A percentile compares a stretch with the other conserved stretches of the same genome.
Evolutionary conservation across 208 protist species (phyloP).

Genomic region (Acanthamoeba lenticulata): DNA sequence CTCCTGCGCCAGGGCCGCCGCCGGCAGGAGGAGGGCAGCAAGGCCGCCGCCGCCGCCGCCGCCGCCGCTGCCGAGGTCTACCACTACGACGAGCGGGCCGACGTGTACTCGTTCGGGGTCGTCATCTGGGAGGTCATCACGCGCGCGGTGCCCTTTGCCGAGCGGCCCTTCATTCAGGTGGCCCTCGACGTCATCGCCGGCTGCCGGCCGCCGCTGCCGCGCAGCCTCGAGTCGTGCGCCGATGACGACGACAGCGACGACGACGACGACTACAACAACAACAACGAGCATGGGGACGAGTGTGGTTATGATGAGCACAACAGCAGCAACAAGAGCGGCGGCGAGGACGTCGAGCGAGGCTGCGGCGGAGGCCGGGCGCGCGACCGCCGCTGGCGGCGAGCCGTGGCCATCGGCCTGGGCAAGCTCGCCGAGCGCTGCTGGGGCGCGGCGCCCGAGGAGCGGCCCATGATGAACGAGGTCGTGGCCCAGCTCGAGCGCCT

Average conservation of each 20-base stretch:
- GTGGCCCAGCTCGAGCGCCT: neutral
- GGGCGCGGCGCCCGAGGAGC: conserved; percentile 45
- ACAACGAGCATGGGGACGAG: too few relatives aligned
- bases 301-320: too few relatives aligned
- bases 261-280: neutral
- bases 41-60: conserved; percentile 72
- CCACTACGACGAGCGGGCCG: conserved; percentile 24
- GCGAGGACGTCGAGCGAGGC: neutral
- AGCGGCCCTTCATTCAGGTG: neutral
- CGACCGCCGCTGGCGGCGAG: too few relatives aligned
- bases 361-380: too few relatives aligned
- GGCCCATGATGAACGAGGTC: conserved; percentile 75
- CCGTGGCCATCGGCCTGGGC: conserved; percentile 16
- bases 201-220: neutral
- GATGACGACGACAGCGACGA: neutral
- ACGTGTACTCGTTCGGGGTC: neutral
- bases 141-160: neutral
- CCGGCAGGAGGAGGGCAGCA: neutral
- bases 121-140: neutral
- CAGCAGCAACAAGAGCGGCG: neutral
- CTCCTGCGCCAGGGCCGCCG: neutral
- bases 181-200: conserved; percentile 33
- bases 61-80: neutral
- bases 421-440: conserved; percentile 71
- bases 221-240: too few relatives aligned